Base-by-base conservation (phyloP, 371 early-diverging fungal genomes). In the Conidiobolus incongruus region DNA sequence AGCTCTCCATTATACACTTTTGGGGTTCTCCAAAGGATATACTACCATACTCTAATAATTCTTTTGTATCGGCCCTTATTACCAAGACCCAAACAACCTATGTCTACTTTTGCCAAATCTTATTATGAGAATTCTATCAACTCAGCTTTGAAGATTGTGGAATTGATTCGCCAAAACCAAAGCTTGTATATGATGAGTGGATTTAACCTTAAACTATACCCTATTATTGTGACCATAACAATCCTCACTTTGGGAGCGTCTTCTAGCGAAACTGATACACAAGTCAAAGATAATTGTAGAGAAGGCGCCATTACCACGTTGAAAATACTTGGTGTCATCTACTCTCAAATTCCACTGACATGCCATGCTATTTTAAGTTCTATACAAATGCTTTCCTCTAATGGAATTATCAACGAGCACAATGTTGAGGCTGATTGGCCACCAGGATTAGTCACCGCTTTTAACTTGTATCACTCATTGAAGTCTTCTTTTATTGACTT, bases 171-270 rank as follows among this genome's bases (percentile, higher is more conserved):
- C 15, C 8, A 19, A 12, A 10, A 41, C 15, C 3, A 11, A 13
- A 29, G 29, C 7, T 3, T n/a, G 4, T 41, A 28, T 21, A 41
- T 12, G 15, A 20, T n/a, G 11, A 11, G 12, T n/a, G 12, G n/a
- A 2, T 19, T 30, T 4, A 15, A 7, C 30, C 29, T 29, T 30
- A 41, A 41, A 20, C 29, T 29, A n/a, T 41, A 41, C 29, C 41
- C 41, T 3, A 12, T 41, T 10, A 28, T 30, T 4, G 15, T 41
- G 3, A 10, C 41, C 4, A 28, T 41, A n/a, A 28, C 41, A 8
- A 41, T 41, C 30, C 41, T 28, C 30, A 11, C 20, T 15, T n/a
- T 41, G 8, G 41, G 41, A 19, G 20, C 41, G 10, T 41, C 41
- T 29, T 12, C 26, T 7, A 41, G 17, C 30, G 17, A 28, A 29